Percentiles rank a stretch among this genome's conserved stretches.
phyloP scores from a whole-genome alignment of 2,329 filamentous ascomycete species.

The Nannizzia gypsea region DNA sequence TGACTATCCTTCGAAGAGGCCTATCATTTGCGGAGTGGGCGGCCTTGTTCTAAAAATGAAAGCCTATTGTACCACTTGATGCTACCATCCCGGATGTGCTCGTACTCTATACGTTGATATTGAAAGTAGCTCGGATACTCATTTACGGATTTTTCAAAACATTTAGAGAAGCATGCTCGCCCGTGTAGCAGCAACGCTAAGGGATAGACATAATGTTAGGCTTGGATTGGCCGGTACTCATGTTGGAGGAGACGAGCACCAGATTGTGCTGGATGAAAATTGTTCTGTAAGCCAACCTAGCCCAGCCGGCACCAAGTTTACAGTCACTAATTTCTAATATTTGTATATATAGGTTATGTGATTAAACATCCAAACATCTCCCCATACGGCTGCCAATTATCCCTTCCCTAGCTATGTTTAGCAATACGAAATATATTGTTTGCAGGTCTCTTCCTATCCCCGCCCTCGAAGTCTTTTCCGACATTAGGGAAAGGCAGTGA shows the following conservation, averaged over 20 bases:
- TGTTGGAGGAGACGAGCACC: slow-evolving; percentile 18
- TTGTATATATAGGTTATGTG: background rate
- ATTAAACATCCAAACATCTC: background rate
- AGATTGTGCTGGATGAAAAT: slow-evolving; percentile 34
- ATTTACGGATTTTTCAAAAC: slow-evolving; percentile 10
- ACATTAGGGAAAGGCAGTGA: background rate
- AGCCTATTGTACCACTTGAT: background rate
- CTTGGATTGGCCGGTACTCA: slow-evolving; percentile 16
- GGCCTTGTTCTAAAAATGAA: slow-evolving; percentile 13
- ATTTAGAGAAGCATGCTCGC: slow-evolving; percentile 38
- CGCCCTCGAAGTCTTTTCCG: background rate
- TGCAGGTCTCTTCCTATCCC: background rate
- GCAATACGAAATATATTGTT: background rate
- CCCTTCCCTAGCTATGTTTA: background rate
- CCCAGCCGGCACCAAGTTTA: too few relatives aligned
- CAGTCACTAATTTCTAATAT: background rate
- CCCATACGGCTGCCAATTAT: background rate
- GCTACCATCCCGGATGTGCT: background rate
- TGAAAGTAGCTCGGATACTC: slow-evolving; percentile 10
- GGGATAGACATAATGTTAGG: slow-evolving; percentile 25
- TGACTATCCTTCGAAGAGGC: slow-evolving; percentile 13
- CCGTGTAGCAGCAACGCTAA: slow-evolving; percentile 32
- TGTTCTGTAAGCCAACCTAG: slow-evolving; percentile 28
- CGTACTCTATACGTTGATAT: background rate
- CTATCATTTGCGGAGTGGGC: slow-evolving; percentile 19